phyloP scores from a whole-genome alignment of 306 rosid species.

The Vigna radiata region DNA sequence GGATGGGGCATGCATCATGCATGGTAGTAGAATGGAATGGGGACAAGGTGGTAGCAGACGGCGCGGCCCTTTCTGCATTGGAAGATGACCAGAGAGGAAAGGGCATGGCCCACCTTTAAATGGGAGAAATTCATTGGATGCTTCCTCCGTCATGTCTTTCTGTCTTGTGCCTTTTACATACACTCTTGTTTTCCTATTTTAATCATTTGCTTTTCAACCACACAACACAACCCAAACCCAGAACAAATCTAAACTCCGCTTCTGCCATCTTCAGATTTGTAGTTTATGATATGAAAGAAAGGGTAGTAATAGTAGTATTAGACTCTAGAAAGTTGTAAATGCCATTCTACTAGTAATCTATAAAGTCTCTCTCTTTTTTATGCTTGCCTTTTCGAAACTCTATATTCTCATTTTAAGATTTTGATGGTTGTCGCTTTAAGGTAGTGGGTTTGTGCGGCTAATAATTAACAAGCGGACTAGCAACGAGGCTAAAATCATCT shows the following conservation, averaged over 20 bases:
- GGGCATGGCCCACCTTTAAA: slow-evolving; percentile 43
- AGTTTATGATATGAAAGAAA: slow-evolving; percentile 2
- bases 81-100: slow-evolving; percentile 12
- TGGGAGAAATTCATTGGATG: slow-evolving; percentile 38
- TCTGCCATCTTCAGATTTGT: not conserved
- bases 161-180: slow-evolving; percentile 38
- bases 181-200: slow-evolving; percentile 22
- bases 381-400: slow-evolving; percentile 2
- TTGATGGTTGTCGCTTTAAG: slow-evolving; percentile 9
- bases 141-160: slow-evolving; percentile 39
- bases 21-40: slow-evolving; percentile 40
- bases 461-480: slow-evolving; percentile 42
- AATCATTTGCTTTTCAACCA: slow-evolving; percentile 34
- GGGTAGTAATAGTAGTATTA: not conserved
- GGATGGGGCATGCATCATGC: slow-evolving; percentile 47
- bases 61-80: slow-evolving; percentile 48
- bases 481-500: slow-evolving; percentile 30
- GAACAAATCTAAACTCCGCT: not conserved
- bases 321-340: slow-evolving; percentile 30
- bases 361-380: not conserved
- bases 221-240: not conserved
- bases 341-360: not conserved
- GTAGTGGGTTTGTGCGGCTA: slow-evolving; percentile 26
- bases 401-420: slow-evolving; percentile 9
- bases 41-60: slow-evolving; percentile 51